Conservation (phyloP, 202 grass and related monocot species). For the Panicum virgatum region DNA sequence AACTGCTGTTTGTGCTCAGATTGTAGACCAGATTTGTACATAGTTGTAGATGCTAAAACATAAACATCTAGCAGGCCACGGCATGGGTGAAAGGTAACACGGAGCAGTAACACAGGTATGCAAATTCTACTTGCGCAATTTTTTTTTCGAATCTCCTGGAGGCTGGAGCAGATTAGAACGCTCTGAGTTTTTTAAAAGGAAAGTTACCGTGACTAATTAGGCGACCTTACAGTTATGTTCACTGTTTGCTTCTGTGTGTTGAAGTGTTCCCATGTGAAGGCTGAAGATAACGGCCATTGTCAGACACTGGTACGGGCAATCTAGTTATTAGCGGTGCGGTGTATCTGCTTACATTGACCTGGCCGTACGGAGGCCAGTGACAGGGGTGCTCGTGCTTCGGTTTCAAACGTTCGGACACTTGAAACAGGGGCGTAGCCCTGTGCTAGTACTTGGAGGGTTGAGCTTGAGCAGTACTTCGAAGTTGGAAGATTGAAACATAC, state of each 20-base stretch:
- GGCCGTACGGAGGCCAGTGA: background rate
- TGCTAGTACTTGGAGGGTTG: background rate
- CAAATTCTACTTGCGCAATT: background rate
- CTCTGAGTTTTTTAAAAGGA: too few relatives aligned
- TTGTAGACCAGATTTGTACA: constrained; percentile 29
- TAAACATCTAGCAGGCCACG: background rate
- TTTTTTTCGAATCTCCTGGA: background rate
- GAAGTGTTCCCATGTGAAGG: constrained; percentile 25
- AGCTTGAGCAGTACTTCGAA: background rate
- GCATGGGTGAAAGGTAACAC: background rate
- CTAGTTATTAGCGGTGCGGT: background rate
- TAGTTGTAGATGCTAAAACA: background rate
- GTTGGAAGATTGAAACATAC: background rate
- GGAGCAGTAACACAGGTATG: background rate
- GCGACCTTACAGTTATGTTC: too few relatives aligned
- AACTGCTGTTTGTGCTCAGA: background rate
- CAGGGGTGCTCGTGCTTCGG: background rate
- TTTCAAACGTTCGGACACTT: background rate
- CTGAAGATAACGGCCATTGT: background rate
- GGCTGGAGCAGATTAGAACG: background rate
- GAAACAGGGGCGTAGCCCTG: background rate
- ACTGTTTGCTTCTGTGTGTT: background rate
- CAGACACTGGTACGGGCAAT: background rate
- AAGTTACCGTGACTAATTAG: too few relatives aligned
- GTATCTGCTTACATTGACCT: background rate